A percentile compares a stretch with the other conserved stretches of the same genome.
phyloP scores from a whole-genome alignment of 768 basidiomycete genomes.

The Cyathus striatus region DNA sequence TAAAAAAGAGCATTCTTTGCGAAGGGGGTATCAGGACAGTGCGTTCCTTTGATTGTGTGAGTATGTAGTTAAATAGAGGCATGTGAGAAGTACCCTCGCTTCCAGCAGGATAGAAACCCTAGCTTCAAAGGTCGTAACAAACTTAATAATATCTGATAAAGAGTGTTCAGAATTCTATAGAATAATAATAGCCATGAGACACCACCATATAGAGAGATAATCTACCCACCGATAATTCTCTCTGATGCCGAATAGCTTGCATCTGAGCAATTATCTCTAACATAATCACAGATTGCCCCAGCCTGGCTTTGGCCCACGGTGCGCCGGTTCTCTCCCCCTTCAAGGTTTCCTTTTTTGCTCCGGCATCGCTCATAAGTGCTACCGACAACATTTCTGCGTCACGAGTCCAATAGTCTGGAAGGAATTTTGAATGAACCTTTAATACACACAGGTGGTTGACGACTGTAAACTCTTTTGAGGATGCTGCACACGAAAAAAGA shows the following conservation, averaged over 20 bases:
- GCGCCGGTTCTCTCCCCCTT: constrained; percentile 5
- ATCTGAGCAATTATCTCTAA: constrained; percentile 56
- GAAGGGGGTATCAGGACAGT: constrained; percentile 43
- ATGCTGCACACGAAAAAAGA: constrained; percentile 63
- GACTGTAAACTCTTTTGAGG: constrained; percentile 55
- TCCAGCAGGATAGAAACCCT: constrained; percentile 52
- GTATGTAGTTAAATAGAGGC: not conserved
- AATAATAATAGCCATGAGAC: not conserved
- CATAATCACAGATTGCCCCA: constrained; percentile 60
- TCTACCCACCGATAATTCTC: constrained; percentile 28
- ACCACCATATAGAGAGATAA: not conserved
- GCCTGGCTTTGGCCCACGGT: constrained; percentile 44
- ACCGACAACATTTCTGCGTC: constrained; percentile 74
- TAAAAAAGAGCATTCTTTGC: constrained; percentile 54
- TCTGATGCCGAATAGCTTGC: constrained; percentile 36
- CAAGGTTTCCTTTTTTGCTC: constrained; percentile 14
- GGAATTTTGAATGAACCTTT: constrained; percentile 42
- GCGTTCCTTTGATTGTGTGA: constrained; percentile 43
- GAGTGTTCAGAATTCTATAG: constrained; percentile 22
- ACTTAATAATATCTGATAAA: constrained; percentile 31
- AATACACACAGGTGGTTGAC: constrained; percentile 55
- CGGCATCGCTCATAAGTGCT: constrained; percentile 54
- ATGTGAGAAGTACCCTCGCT: constrained; percentile 38
- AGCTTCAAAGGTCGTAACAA: constrained; percentile 51
- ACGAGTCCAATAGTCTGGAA: constrained; percentile 61